Evolutionary conservation across 139 green algal genomes (phyloP).

Genomic region (Closterium sp.): DNA sequence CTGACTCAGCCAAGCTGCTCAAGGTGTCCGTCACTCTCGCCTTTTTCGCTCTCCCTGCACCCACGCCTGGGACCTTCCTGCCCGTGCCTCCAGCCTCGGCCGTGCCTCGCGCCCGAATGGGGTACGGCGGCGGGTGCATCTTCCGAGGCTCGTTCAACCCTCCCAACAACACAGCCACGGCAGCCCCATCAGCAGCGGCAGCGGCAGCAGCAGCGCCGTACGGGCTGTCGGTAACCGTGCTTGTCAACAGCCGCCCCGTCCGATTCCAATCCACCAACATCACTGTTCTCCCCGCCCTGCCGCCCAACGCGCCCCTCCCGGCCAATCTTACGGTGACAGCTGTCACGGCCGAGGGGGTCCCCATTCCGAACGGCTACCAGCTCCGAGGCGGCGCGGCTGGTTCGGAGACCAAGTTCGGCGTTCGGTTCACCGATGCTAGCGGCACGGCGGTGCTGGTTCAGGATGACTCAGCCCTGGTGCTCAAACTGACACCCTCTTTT

Average conservation of each 20-base stretch:
- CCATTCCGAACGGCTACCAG: not conserved
- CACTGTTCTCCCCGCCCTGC: not conserved
- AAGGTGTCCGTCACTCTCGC: not conserved
- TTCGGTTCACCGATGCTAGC: not conserved
- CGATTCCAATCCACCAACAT: not conserved
- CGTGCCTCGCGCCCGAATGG: not conserved
- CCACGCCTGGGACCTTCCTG: not conserved
- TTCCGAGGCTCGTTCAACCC: slow-evolving; percentile 1
- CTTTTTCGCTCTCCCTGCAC: not conserved
- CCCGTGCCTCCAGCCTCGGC: not conserved
- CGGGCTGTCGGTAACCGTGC: not conserved
- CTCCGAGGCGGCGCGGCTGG: not conserved
- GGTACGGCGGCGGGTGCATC: slow-evolving; percentile 7
- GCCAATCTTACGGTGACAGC: not conserved
- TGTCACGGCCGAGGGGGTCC: not conserved
- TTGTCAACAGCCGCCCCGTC: not conserved
- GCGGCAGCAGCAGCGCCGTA: not conserved
- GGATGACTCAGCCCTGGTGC: not conserved
- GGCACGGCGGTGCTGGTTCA: not conserved
- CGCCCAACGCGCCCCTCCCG: not conserved
- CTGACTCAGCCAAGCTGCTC: not conserved
- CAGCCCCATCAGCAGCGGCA: not conserved
- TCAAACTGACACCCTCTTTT: not conserved
- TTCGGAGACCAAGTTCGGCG: not conserved
- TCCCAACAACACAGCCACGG: not conserved